Evolutionary conservation across 305 asterid genomes (phyloP).

Genomic region (Solanum hybrid): DNA sequence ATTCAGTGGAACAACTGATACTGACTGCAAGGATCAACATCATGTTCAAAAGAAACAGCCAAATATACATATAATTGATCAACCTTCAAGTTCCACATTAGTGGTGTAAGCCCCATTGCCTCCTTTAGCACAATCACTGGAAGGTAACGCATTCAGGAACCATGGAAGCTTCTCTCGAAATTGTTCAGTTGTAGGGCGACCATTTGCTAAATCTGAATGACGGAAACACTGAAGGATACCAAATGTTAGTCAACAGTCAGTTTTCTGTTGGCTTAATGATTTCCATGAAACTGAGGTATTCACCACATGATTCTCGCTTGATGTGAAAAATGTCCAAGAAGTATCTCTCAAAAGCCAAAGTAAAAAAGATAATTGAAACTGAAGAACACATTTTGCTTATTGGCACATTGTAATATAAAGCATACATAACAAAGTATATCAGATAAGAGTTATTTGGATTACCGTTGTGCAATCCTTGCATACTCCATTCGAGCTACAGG

Average conservation of each 20-base stretch:
- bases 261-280: conserved; percentile 2
- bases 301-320: not conserved
- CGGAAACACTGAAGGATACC: conserved; percentile 70
- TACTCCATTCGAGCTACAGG: conserved; percentile 53
- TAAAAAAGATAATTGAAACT: not conserved
- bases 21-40: not conserved
- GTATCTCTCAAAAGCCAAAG: not conserved
- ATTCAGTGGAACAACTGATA: not conserved
- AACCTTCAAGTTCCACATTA: conserved; percentile 80
- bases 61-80: not conserved
- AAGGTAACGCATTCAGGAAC: conserved; percentile 91
- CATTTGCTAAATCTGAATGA: conserved; percentile 73
- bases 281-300: not conserved
- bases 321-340: not conserved
- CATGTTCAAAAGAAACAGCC: not conserved
- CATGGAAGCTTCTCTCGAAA: conserved; percentile 89
- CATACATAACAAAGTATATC: not conserved
- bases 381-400: not conserved
- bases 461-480: conserved; percentile 98
- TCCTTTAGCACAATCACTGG: conserved; percentile 95
- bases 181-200: conserved; percentile 80
- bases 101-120: conserved; percentile 91
- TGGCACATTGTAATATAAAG: not conserved
- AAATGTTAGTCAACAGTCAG: conserved; percentile 19
- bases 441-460: conserved; percentile 10